Evolutionary conservation across 23 red algal genomes (phyloP), one percentile per base, ranked within the genome.

Genomic region (Cyanidiococcus yangmingshanensis): DNA sequence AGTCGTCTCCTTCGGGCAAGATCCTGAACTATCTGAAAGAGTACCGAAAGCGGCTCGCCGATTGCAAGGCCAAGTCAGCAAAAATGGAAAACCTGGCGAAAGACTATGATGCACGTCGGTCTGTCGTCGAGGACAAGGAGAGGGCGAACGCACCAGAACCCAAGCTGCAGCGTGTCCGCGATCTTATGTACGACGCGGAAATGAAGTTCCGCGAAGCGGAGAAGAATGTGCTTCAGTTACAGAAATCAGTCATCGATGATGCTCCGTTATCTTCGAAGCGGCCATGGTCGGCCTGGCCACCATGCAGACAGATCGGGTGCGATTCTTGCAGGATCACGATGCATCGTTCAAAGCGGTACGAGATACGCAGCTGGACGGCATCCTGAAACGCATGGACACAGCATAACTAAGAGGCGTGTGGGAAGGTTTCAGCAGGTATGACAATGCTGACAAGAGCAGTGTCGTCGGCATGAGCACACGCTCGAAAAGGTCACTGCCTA

Each of bases 201-300:
- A 71, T 35, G n/a, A 71, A 71, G 63, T 71, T 71, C 63, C 63
- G 63, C 27, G 63, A 71, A 30, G 63, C 63, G 16, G 63, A 71
- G 63, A 35, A 25, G n/a, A 35, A 71, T 29, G 63, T 71, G 63
- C 63, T 71, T 35, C 63, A 71, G 27, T 29, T 25, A 7, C 63
- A 71, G 63, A 71, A 71, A 35, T 32, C 21, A 12, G 32, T 71
- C 32, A 25, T 71, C 3, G 63, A 71, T 32, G 63, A 71, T 7
- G 63, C 63, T 7, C 63, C 63, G n/a, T 32, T 32, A 17, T 29
- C 12, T 25, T 35, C 63, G 63, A 71, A 29, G 63, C 63, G 27
- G 32, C 63, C 16, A 25, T 71, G 63, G 63, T 71, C n/a, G 21
- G 63, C 27, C 32, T 71, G 3, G 63, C 63, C 3, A 35, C 63